Base-by-base conservation (phyloP, 1,284 basidiomycete genomes). In the Trametes hirsuta region DNA sequence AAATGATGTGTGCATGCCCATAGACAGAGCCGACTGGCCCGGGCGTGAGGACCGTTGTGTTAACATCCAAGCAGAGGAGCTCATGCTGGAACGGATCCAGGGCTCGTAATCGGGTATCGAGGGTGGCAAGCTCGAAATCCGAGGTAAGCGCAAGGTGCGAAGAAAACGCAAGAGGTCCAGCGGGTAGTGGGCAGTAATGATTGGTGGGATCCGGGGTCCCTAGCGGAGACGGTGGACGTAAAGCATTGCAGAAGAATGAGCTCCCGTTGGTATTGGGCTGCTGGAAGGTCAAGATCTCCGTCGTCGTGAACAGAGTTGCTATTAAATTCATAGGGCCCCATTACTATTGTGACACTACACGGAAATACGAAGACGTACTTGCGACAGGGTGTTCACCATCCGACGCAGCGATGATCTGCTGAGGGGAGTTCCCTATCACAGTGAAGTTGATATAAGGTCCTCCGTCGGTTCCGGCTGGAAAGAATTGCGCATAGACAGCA, bases 271-370 rank as follows among this genome's bases (percentile, higher is more conserved):
- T 88, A 51, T 80, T 81, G 76, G 84, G 89, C 61, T 90, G 83
- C 61, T 81, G 82, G 68, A 95, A 85, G 6, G 93, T 94, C 47
- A 95, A 83, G 24, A 94, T 83, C 53, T 86, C 82, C 1, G 93
- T 88, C 12, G 90, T 86, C 25, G 88, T 90, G 76, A 96, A 95
- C 36, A 96, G 81, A 11, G 94, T 96, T 14, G 93, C 93, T 90
- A 72, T 45, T 49, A 34, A 47, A 39, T 24, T 25, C 68, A 24
- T 47, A 15, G 21, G 15, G 47, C 30, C 2, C 36, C 21, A 24
- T 55, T 14, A 45, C 15, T 10, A 2, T 21, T 11, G 18, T 45
- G 24, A n/a, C 21, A 11, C 18, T 30, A 6, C 10, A 42, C 11
- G 5, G 3, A 39, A 75, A 24, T 36, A 4, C 46, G 15, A 10